Base-by-base conservation (phyloP, 2,329 filamentous ascomycete species). In the Pleurostoma richardsiae region DNA sequence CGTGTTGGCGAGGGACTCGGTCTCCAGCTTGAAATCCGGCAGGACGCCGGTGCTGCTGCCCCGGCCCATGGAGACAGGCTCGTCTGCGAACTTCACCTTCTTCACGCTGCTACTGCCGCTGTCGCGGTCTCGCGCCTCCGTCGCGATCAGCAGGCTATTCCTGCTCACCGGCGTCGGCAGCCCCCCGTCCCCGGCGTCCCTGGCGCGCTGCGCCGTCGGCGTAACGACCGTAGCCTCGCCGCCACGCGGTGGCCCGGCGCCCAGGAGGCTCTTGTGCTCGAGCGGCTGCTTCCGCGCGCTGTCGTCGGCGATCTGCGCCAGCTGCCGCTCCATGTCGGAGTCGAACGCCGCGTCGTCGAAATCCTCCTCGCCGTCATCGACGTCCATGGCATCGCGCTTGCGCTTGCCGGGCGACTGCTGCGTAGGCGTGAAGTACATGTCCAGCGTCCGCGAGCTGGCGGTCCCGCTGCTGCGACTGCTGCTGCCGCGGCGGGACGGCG, bases 271-370 rank as follows among this genome's bases (percentile, higher is more conserved):
- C 31, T n/a, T 47, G 45, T 43, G 48, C 46, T 4, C 29, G 8
- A 8, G 28, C n/a, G 40, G 40, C 28, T 50, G 40, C 45, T 56
- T 62, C 39, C 60, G 58, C 10, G 58, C 61, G 48, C 63, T 69
- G 38, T 56, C 54, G 42, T 72, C 68, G 4, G 64, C 56, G 26
- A 67, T 56, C n/a, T 51, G 55, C 26, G 55, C 60, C 49, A 73
- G 57, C 48, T 69, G 54, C 29, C 59, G 54, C 50, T 69, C 70
- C 39, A 66, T 66, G n/a, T 72, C 68, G 6, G 68, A 65, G 11
- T 58, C 62, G 4, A 68, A 31, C 10, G 54, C 50, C n/a, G 67
- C 67, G 30, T 57, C 60, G 19, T 65, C 60, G 2, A 44, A 49
- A 42, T 41, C 47, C 10, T 48, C 39, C 5, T 62, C 59, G 33